These are phyloP conservation scores for Leccinum rimulosum DNA, from an alignment of 768 basidiomycete genomes.

Conservation along the genomic window DNA sequence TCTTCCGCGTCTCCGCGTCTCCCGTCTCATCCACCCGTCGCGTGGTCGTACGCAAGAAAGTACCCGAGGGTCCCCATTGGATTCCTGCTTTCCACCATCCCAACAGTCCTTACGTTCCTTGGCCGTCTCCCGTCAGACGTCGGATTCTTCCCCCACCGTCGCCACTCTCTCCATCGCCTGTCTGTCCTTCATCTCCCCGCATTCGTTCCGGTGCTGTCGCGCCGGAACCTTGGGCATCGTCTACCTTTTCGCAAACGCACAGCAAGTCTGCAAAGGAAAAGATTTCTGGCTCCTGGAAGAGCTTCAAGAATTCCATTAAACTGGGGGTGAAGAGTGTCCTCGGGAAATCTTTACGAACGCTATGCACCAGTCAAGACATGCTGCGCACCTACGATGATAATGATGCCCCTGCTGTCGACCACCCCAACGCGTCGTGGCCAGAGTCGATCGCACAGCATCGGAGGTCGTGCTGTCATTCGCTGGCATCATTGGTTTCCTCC, in stretches of 20 bases:
- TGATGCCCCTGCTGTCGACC: neutral
- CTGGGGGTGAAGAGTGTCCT: conserved; percentile 22
- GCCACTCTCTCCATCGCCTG: conserved; percentile 33
- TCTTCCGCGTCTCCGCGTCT: conserved; percentile 15
- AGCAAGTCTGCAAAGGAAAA: conserved; percentile 20
- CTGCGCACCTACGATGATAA: conserved; percentile 8
- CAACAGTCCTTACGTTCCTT: conserved; percentile 56
- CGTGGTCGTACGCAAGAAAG: conserved; percentile 14
- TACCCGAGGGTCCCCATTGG: conserved; percentile 30
- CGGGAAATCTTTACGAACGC: conserved; percentile 10
- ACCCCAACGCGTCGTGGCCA: neutral
- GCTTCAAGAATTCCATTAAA: conserved; percentile 32
- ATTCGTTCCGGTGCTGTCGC: conserved; percentile 41
- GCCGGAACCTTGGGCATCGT: conserved; percentile 39
- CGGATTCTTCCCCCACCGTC: conserved; percentile 39
- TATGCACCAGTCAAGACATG: conserved; percentile 10
- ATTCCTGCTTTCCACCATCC: conserved; percentile 45
- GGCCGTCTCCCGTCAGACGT: conserved; percentile 42
- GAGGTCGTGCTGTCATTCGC: conserved; percentile 11
- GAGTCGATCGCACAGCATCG: too few relatives aligned
- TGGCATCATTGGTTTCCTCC: conserved; percentile 32
- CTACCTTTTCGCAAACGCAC: conserved; percentile 17
- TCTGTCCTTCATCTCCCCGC: conserved; percentile 33
- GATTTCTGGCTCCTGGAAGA: conserved; percentile 29
- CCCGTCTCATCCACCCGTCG: conserved; percentile 16